These are phyloP conservation scores for Tetradesmus obliquus DNA, from an alignment of 139 green algal genomes.

Conservation along the genomic window DNA sequence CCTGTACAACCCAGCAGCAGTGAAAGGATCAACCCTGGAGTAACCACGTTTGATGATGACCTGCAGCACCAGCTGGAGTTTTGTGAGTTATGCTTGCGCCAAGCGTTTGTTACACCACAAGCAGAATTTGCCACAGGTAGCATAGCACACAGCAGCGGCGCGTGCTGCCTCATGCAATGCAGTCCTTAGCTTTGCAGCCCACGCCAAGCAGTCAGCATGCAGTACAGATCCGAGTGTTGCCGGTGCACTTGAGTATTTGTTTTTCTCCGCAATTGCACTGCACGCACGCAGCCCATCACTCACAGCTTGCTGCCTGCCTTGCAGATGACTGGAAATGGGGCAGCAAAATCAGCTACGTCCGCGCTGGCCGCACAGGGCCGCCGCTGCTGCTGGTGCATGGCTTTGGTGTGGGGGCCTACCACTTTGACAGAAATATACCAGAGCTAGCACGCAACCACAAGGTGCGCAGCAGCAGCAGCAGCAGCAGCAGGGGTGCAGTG, in stretches of 20 bases:
- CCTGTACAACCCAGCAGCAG: constrained; percentile 31
- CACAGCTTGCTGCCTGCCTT: not conserved
- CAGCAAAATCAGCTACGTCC: constrained; percentile 33
- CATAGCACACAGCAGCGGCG: too few species aligned
- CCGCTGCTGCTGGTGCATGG: constrained; percentile 63
- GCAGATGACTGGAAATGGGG: constrained; percentile 39
- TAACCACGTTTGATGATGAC: constrained; percentile 33
- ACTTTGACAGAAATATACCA: constrained; percentile 64
- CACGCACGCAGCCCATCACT: too few species aligned
- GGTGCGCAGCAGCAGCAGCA: constrained; percentile 1
- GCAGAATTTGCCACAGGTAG: too few species aligned
- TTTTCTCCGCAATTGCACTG: too few species aligned
- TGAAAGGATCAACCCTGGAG: not conserved
- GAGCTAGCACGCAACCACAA: constrained; percentile 47
- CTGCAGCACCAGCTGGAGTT: not conserved
- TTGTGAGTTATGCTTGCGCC: not conserved
- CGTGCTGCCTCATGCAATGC: not conserved
- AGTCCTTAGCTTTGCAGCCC: not conserved
- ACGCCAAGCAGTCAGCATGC: not conserved
- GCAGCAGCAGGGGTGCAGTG: not conserved
- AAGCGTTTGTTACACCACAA: not conserved
- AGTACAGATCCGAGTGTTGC: too few species aligned
- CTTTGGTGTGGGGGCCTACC: constrained; percentile 66
- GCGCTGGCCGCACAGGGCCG: constrained; percentile 44
- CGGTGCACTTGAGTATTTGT: too few species aligned